Evolutionary conservation across 202 grass and related monocot species (phyloP), one percentile per base, ranked within the genome.

Genomic region (Cymbopogon flexuosus): DNA sequence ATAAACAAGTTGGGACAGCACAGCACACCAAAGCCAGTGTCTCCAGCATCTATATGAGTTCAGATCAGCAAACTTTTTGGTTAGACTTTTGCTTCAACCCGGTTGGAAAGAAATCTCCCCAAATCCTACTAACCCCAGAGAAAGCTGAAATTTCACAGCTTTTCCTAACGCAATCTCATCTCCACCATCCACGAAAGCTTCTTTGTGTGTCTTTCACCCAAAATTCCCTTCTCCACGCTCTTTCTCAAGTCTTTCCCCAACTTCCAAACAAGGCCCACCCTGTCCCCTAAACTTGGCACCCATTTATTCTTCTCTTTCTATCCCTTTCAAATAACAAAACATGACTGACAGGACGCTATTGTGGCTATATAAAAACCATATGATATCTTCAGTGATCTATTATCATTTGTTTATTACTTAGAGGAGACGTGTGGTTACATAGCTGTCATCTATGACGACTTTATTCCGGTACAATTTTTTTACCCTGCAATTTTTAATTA

Each of bases 181-280:
- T 88, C 89, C 89, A 95, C 87, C 89, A 95, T 71, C 87, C 51
- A 39, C 72, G 64, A 92, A 85, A 87, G 84, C 76, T 68, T 86
- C 70, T 79, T 67, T 85, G 73, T 82, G 58, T 78, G 66, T 81
- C 70, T 81, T 88, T 84, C 85, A 62, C 77, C 79, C 39, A 13
- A 81, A 86, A 90, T 84, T 87, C 80, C 43, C 84, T 69, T 79
- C 72, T 79, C 79, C 83, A 49, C 80, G 65, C 75, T 76, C 80
- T 80, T 86, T 85, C 68, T 67, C 70, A 86, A 95, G 93, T 90
- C 89, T 88, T 86, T 83, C 81, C 81, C 85, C 87, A 88, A 90
- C 79, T 84, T 88, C 85, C 79, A 90, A 86, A 92, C 71, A 78
- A 88, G 85, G 71, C 83, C 93, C 85, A 90, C 93, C 83, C 29